A percentile compares a stretch with the other conserved stretches of the same genome.
phyloP scores from a whole-genome alignment of 2,329 filamentous ascomycete genomes.

The Remersonia thermophila region DNA sequence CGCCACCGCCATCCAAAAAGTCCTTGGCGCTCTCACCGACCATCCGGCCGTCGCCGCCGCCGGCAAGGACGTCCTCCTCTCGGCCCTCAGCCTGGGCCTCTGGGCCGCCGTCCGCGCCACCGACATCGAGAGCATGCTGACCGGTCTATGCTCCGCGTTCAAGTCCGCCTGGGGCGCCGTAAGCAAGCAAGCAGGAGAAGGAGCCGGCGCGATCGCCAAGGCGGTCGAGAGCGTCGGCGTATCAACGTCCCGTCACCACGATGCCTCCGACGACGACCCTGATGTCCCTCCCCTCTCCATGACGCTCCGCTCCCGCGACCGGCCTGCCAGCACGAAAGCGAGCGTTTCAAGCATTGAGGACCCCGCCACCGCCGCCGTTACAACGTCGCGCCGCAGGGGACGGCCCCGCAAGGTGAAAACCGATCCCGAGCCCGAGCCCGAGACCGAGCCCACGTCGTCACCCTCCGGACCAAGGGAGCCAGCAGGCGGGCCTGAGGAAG shows the following conservation, averaged over 20 bases:
- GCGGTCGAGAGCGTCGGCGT: too few relatives aligned
- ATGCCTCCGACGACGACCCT: not conserved
- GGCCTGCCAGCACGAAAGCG: conserved; percentile 9
- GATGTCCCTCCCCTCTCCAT: not conserved
- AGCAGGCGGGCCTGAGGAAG: conserved; percentile 12
- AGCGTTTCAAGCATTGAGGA: conserved; percentile 14
- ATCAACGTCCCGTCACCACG: too few relatives aligned
- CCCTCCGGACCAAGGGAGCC: conserved; percentile 6
- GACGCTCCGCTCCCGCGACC: conserved; percentile 12
- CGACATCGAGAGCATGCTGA: conserved; percentile 37
- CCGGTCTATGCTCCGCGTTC: conserved; percentile 24
- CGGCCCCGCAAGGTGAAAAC: conserved; percentile 18
- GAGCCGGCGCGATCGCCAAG: conserved; percentile 1
- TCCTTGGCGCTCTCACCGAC: conserved; percentile 38
- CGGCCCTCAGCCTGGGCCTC: conserved; percentile 37
- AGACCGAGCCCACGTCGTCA: conserved; percentile 5
- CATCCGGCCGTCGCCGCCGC: conserved; percentile 46
- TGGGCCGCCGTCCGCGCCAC: conserved; percentile 45
- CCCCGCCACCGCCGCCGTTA: conserved; percentile 3
- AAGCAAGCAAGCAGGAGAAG: conserved; percentile 3
- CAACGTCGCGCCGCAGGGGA: conserved; percentile 15
- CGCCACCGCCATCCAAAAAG: conserved; percentile 31
- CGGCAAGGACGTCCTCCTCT: conserved; percentile 47
- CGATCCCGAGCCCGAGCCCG: conserved; percentile 13
- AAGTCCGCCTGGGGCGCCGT: conserved; percentile 2